phyloP scores from a whole-genome alignment of 768 basidiomycete species.

The Pleurotus giganteus region DNA sequence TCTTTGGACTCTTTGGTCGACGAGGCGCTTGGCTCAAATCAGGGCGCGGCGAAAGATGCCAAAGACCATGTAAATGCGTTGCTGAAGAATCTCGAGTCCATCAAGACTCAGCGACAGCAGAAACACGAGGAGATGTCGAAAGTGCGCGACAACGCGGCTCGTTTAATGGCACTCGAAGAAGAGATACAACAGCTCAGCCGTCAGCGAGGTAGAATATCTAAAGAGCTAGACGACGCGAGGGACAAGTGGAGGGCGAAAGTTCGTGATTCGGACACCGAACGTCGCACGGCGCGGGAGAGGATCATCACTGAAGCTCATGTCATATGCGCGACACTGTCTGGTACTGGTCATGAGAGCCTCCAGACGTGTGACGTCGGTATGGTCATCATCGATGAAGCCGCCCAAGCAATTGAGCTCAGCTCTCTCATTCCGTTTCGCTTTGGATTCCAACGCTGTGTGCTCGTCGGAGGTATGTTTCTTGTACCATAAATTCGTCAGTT shows the following conservation, averaged over 20 bases:
- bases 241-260: conserved; percentile 82
- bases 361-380: conserved; percentile 88
- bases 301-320: conserved; percentile 90
- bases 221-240: conserved; percentile 71
- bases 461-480: conserved; percentile 63
- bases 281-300: conserved; percentile 69
- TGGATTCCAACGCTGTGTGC: conserved; percentile 74
- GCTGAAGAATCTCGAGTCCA: conserved; percentile 64
- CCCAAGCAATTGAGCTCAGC: conserved; percentile 93
- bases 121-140: conserved; percentile 59
- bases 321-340: conserved; percentile 91
- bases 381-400: conserved; percentile 97
- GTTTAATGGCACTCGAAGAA: conserved; percentile 55
- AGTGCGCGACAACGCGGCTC: conserved; percentile 55
- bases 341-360: conserved; percentile 86
- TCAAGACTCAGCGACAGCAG: conserved; percentile 56
- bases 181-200: conserved; percentile 66
- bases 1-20: conserved; percentile 87
- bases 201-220: conserved; percentile 61
- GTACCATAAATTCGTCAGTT: not conserved
- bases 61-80: conserved; percentile 57
- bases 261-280: conserved; percentile 79
- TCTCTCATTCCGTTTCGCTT: conserved; percentile 95
- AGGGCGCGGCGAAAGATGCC: conserved; percentile 45
- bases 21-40: conserved; percentile 53